Percentiles rank a stretch among this genome's conserved stretches.
These are phyloP conservation scores for Gloeophyllum trabeum DNA, from an alignment of 768 basidiomycete species.

Conservation along the genomic window DNA sequence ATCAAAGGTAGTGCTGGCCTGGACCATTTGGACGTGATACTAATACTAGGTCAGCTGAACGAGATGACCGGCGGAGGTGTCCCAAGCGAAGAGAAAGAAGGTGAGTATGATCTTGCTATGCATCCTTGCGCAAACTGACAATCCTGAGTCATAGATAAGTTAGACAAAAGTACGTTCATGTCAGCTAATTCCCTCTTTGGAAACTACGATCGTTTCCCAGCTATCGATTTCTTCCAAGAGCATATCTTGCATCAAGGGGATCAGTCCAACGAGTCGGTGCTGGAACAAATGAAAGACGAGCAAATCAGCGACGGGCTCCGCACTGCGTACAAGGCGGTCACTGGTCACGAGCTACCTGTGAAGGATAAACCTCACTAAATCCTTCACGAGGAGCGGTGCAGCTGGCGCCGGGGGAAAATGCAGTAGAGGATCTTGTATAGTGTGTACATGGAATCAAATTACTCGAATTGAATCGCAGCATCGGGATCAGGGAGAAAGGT, in stretches of 20 bases:
- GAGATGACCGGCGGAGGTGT: slow-evolving; percentile 2
- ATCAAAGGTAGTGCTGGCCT: too few species aligned
- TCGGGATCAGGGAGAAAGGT: too few species aligned
- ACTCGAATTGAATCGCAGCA: too few species aligned
- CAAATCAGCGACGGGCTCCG: slow-evolving; percentile 7
- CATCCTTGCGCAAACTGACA: background rate
- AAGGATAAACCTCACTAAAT: slow-evolving; percentile 12
- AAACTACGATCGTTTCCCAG: too few species aligned
- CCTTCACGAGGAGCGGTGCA: too few species aligned
- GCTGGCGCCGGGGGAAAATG: too few species aligned
- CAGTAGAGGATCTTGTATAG: too few species aligned
- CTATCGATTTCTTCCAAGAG: slow-evolving; percentile 7
- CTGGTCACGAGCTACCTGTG: slow-evolving; percentile 5
- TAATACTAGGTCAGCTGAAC: slow-evolving; percentile 5
- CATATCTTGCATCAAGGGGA: slow-evolving; percentile 3
- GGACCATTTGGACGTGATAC: too few species aligned
- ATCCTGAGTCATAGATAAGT: slow-evolving; percentile 1
- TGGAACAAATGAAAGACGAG: slow-evolving; percentile 5
- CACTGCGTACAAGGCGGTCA: slow-evolving; percentile 2
- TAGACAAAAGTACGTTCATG: slow-evolving; percentile 8
- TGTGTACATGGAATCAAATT: too few species aligned
- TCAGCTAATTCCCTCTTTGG: too few species aligned
- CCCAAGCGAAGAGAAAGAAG: slow-evolving; percentile 3
- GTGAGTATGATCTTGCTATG: background rate
- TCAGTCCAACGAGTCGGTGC: slow-evolving; percentile 7